Percentiles rank a stretch among this genome's conserved stretches.
These are phyloP conservation scores for Theileria parva DNA, from an alignment of 169 alveolate genomes.

Conservation along the genomic window DNA sequence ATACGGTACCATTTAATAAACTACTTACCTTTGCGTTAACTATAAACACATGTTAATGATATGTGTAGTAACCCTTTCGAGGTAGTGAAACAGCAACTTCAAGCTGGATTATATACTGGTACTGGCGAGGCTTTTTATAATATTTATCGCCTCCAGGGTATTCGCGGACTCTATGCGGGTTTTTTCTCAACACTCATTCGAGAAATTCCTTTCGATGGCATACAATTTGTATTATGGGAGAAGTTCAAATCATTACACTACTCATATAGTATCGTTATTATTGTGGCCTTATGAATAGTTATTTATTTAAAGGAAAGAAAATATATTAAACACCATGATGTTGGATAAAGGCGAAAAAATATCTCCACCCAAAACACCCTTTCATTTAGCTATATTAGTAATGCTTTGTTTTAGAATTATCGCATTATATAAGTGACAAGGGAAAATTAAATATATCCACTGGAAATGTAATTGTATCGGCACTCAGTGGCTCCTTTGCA, in stretches of 20 bases:
- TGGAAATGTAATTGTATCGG: constrained; percentile 63
- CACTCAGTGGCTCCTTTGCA: constrained; percentile 65
- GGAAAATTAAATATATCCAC: constrained; percentile 28
- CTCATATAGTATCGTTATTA: constrained; percentile 20
- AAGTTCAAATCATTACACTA: constrained; percentile 66
- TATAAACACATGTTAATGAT: not conserved
- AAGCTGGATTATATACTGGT: constrained; percentile 80
- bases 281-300: not conserved
- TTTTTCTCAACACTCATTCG: constrained; percentile 81
- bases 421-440: constrained; percentile 30
- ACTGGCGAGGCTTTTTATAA: constrained; percentile 66
- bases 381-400: not conserved
- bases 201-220: constrained; percentile 89
- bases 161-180: constrained; percentile 83
- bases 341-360: not conserved
- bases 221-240: constrained; percentile 88
- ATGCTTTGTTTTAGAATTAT: constrained; percentile 24
- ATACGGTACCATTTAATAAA: constrained; percentile 34
- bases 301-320: not conserved
- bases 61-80: constrained; percentile 88
- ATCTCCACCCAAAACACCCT: not conserved
- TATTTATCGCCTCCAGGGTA: constrained; percentile 78
- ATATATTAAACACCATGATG: not conserved
- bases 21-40: not conserved
- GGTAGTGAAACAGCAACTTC: constrained; percentile 87